Evolutionary conservation across 805 yeast species (phyloP), one percentile per base, ranked within the genome.

Genomic region (Ogataea minuta): DNA sequence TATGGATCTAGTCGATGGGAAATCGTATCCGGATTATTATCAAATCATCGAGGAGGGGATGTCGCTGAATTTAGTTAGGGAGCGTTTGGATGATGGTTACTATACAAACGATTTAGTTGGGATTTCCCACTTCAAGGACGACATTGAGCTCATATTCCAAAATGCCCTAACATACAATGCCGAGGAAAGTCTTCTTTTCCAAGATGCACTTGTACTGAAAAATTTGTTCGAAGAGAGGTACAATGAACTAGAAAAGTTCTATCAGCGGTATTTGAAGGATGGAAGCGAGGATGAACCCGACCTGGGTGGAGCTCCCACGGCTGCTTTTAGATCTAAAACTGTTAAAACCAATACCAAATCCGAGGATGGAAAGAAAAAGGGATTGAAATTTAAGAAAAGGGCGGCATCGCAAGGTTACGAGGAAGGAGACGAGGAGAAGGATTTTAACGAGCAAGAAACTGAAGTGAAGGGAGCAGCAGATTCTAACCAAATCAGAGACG

Each of bases 101-200:
- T 76, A 77, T 43, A 67, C 70, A 3, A 72, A 74, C 27, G 61
- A 62, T 12, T 67, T 69, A 3, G 71, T 74, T 19, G 67, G 67
- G 26, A 70, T 87, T 41, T 75, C 72, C 25, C 77, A 71, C 34
- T 84, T 88, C 53, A 64, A 73, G 40, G 71, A 69, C 14, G 83
- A 81, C 36, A 68, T 83, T 6, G 64, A 68, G 20, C 64, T 81
- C 36, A 80, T 91, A 10, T 89, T 90, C 64, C 56, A 69, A 31
- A 93, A 93, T 62, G 95, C 97, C 2, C 78, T 79, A 55, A 59
- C 72, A 1, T 91, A 80, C 62, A 91, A 90, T 60, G 84, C 79
- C 44, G 84, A 84, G 36, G 77, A 75, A 2, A 77, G 93, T 37
- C 70, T 77, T 37, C 80, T 90, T 28, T 78, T 79, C 54, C 76